phyloP scores from a whole-genome alignment of 257 asterid genomes.

The Solanum dulcamara region DNA sequence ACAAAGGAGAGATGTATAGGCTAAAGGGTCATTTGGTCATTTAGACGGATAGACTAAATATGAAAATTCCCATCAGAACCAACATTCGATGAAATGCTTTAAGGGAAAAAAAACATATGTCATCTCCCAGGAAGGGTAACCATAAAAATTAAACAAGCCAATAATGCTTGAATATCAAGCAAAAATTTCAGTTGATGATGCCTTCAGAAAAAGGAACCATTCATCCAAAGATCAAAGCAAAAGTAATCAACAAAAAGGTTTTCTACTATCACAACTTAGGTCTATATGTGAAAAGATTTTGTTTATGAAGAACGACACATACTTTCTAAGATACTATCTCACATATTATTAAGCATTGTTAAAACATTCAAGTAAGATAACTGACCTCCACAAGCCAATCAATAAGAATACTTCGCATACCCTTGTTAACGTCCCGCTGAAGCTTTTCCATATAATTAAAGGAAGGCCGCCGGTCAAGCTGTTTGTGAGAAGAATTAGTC shows the following conservation, averaged over 20 bases:
- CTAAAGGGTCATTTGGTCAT: not conserved
- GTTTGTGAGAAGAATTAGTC: conserved; percentile 13
- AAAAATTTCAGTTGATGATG: not conserved
- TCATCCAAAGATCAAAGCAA: not conserved
- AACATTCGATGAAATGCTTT: not conserved
- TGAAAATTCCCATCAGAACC: not conserved
- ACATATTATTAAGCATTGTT: not conserved
- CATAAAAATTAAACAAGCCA: not conserved
- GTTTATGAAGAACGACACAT: not conserved
- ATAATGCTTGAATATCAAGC: not conserved
- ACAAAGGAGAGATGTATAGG: not conserved
- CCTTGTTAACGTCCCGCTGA: conserved; percentile 65
- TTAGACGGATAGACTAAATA: not conserved
- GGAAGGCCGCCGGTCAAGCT: conserved; percentile 68
- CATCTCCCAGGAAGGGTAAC: not conserved
- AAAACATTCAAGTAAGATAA: not conserved
- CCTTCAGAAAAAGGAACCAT: not conserved
- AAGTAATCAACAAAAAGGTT: not conserved
- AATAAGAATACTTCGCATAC: conserved; percentile 80
- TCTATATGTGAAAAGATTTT: not conserved
- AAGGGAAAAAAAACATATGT: not conserved
- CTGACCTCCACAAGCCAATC: conserved; percentile 99
- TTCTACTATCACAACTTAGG: not conserved
- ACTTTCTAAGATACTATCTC: not conserved
- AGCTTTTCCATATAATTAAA: conserved; percentile 69